Evolutionary conservation across 176 grass and related monocot genomes (phyloP), one percentile per base, ranked within the genome.

Genomic region (Triticum dicoccoides): DNA sequence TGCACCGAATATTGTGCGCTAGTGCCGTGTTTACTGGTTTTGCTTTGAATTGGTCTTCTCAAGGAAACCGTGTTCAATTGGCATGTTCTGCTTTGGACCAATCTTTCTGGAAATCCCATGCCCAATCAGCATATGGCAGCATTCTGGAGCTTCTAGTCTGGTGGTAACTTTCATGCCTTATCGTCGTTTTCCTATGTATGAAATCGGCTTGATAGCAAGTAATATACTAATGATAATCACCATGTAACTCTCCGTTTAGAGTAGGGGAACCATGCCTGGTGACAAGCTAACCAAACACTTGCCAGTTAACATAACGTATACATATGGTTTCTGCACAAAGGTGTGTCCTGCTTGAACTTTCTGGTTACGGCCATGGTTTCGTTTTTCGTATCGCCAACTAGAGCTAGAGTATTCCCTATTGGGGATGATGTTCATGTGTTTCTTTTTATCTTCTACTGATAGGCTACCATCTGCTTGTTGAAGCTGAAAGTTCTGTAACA

Each of bases 131-230:
- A 47, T 41, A 20, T 45, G 14, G 10, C 39, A 8, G 49, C 17
- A 21, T 56, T 39, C 78, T 83, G 84, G 52, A 52, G 14, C 3
- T 54, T 90, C 65, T 20, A 65, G 39, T 86, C 73, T 58, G 41
- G 20, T 32, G 15, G n/a, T 58, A 42, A 70, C 29, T 77, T 59
- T 30, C 14, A 51, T 62, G 3, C 27, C 69, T 69, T 32, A 1
- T 37, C 18, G 13, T 10, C 49, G 11, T 14, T 3, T n/a, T 77
- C 7, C 27, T 59, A 62, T 77, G 27, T 51, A 29, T 37, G 4
- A 4, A 18, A 18, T 24, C 25, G 8, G 35, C 5, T 37, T 13
- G 18, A 52, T 78, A 5, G 12, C 8, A 74, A 9, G 7, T 0
- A 17, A 65, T 13, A 65, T 29, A 70, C 1, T 45, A 10, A 15